phyloP scores from a whole-genome alignment of 495 filamentous ascomycete genomes.

The Hypoxylon intermedium region DNA sequence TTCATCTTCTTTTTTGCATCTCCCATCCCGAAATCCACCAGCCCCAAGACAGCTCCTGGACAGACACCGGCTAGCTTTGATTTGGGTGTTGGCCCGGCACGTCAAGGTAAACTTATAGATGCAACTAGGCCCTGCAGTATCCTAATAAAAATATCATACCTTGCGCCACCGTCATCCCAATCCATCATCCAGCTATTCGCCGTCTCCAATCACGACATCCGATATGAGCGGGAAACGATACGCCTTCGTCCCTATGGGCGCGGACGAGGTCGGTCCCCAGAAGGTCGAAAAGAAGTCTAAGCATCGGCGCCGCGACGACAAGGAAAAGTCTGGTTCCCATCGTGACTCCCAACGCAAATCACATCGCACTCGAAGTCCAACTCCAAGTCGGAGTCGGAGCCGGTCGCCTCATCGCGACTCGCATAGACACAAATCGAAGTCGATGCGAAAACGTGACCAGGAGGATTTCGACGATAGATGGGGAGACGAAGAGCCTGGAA shows the following conservation, averaged over 20 bases:
- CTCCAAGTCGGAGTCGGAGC: slow-evolving; percentile 38
- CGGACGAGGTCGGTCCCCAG: slow-evolving; percentile 65
- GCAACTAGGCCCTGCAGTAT: too few relatives aligned
- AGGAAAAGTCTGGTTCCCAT: slow-evolving; percentile 27
- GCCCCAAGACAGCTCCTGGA: background rate
- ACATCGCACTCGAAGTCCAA: slow-evolving; percentile 30
- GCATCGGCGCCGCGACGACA: slow-evolving; percentile 45
- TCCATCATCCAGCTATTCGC: background rate
- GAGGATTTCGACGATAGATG: slow-evolving; percentile 76
- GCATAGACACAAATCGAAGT: slow-evolving; percentile 61
- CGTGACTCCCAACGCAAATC: slow-evolving; percentile 33
- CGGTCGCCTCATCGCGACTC: slow-evolving; percentile 49
- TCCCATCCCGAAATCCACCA: background rate
- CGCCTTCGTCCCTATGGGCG: slow-evolving; percentile 82
- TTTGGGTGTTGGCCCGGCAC: too few relatives aligned
- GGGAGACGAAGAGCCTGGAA: slow-evolving; percentile 76
- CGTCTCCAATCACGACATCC: slow-evolving; percentile 1
- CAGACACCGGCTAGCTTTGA: too few relatives aligned
- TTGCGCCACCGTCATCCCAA: background rate
- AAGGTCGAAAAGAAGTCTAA: slow-evolving; percentile 63
- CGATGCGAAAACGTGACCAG: slow-evolving; percentile 46
- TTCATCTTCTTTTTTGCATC: slow-evolving; percentile 8
- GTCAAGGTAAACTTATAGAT: too few relatives aligned
- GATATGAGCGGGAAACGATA: slow-evolving; percentile 72
- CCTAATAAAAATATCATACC: background rate